A percentile compares a stretch with the other conserved stretches of the same genome.
Conservation (phyloP, 805 yeast species). For the Metschnikowia sp. region DNA sequence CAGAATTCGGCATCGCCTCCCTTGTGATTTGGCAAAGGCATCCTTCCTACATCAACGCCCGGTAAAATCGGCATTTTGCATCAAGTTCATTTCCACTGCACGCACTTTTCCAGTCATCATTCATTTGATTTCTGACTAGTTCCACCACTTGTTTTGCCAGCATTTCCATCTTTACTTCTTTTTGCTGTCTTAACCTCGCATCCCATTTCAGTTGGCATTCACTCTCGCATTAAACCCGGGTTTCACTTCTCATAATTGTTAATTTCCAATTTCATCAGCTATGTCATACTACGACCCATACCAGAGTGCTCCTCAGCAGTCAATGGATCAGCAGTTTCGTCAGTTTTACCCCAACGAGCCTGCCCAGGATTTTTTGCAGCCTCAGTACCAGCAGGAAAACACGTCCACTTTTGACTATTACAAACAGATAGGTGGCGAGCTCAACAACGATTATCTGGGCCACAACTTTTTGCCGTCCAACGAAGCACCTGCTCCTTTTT, state of each 20-base stretch:
- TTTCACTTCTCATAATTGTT: slow-evolving; percentile 4
- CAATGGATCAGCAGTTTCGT: slow-evolving; percentile 26
- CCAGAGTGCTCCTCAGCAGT: slow-evolving; percentile 36
- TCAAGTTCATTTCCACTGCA: slow-evolving; percentile 8
- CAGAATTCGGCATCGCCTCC: too few species aligned
- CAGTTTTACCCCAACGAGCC: slow-evolving; percentile 23
- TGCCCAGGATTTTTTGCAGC: slow-evolving; percentile 2
- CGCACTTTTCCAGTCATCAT: neutral
- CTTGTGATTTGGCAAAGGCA: neutral
- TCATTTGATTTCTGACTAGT: slow-evolving; percentile 9
- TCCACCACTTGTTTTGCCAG: slow-evolving; percentile 1
- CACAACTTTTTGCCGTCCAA: neutral
- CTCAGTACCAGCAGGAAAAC: slow-evolving; percentile 2
- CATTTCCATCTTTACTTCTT: slow-evolving; percentile 2
- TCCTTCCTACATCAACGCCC: neutral
- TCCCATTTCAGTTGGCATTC: neutral
- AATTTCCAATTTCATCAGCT: neutral
- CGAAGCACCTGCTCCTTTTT: neutral
- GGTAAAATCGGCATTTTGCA: slow-evolving; percentile 3
- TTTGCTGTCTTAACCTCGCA: neutral
- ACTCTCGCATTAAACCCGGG: neutral
- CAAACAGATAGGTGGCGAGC: neutral
- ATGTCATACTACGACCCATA: slow-evolving; percentile 44
- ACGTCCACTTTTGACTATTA: slow-evolving; percentile 2
- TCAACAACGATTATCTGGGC: neutral